phyloP scores from a whole-genome alignment of 148 eudicot species.

The Gaultheria prostrata region DNA sequence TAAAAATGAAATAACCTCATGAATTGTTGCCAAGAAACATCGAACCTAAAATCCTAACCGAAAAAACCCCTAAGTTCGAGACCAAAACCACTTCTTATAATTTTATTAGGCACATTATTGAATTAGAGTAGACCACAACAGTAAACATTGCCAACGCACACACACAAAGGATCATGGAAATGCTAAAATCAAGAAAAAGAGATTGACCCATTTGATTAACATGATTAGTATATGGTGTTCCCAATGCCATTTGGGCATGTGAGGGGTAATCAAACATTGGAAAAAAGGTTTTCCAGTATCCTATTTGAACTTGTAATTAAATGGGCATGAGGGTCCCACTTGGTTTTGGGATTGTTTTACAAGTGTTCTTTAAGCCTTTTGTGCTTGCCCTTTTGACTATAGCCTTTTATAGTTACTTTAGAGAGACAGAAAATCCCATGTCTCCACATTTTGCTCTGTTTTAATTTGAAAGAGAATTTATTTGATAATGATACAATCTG shows the following conservation, averaged over 20 bases:
- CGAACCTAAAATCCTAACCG: too few relatives aligned
- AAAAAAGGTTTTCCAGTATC: slow-evolving; percentile 25
- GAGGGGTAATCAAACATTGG: slow-evolving; percentile 37
- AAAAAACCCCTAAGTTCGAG: too few relatives aligned
- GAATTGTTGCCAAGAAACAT: too few relatives aligned
- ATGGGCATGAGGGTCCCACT: slow-evolving; percentile 34
- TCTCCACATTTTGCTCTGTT: slow-evolving; percentile 6
- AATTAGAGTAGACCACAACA: slow-evolving; percentile 14
- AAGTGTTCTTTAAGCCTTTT: slow-evolving; percentile 25
- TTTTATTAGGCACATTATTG: slow-evolving; percentile 5
- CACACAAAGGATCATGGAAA: slow-evolving; percentile 19
- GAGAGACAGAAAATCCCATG: slow-evolving; percentile 39
- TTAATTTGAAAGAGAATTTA: background rate
- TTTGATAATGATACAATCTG: background rate
- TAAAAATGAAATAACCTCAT: too few relatives aligned
- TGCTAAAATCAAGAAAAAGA: slow-evolving; percentile 33
- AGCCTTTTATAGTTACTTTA: slow-evolving; percentile 43
- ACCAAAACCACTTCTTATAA: too few relatives aligned
- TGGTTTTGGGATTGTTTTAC: slow-evolving; percentile 22
- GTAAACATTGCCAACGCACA: background rate
- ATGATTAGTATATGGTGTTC: slow-evolving; percentile 54
- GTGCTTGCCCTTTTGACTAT: slow-evolving; percentile 50
- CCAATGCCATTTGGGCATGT: slow-evolving; percentile 67
- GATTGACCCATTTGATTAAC: slow-evolving; percentile 33
- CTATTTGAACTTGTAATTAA: slow-evolving; percentile 27